Conservation (phyloP, 768 basidiomycete genomes). For the Pleurotus giganteus region DNA sequence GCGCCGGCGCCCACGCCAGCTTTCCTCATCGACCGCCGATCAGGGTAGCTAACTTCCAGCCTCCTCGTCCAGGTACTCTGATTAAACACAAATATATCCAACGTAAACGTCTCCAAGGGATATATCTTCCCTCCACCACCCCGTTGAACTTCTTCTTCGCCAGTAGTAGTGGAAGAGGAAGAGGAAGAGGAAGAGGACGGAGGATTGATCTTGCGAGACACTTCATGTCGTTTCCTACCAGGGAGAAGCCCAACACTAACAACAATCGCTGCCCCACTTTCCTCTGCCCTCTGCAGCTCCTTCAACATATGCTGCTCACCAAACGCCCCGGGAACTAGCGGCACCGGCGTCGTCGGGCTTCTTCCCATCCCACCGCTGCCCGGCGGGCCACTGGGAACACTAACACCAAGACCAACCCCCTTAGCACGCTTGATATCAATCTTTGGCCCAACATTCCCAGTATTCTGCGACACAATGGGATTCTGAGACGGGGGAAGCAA, state of each 20-base stretch:
- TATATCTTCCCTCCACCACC: constrained; percentile 50
- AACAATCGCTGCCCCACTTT: constrained; percentile 57
- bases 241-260: constrained; percentile 63
- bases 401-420: constrained; percentile 33
- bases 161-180: constrained; percentile 12
- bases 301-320: constrained; percentile 34
- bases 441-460: constrained; percentile 50
- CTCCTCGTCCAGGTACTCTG: constrained; percentile 71
- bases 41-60: constrained; percentile 74
- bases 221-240: neutral
- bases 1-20: constrained; percentile 26
- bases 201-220: neutral
- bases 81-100: constrained; percentile 89
- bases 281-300: constrained; percentile 28
- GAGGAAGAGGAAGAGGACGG: too few relatives aligned
- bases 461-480: constrained; percentile 49
- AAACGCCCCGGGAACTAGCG: constrained; percentile 43
- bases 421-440: constrained; percentile 69
- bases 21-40: constrained; percentile 45
- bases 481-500: constrained; percentile 56
- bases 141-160: constrained; percentile 14
- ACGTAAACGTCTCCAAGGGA: constrained; percentile 70
- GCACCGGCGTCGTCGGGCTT: constrained; percentile 46
- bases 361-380: constrained; percentile 13
- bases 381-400: neutral